Evolutionary conservation across 164 flowering plant genomes (phyloP), one percentile per base, ranked within the genome.

Genomic region (Annona squamosa): DNA sequence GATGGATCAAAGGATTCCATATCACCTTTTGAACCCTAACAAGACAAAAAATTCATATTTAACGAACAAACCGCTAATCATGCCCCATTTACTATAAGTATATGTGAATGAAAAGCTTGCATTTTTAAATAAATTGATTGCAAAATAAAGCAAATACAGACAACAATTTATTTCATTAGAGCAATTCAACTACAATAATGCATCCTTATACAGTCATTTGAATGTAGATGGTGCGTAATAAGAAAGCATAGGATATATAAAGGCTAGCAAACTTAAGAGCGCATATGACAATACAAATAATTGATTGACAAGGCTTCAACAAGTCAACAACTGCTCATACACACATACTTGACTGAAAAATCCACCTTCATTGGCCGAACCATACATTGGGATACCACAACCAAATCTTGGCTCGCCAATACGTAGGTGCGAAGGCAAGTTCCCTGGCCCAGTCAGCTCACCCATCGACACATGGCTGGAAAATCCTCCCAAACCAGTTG

Each of bases 331-430:
- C n/a, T n/a, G n/a, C n/a, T n/a, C 26, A 59, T 12, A 42, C 17
- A 67, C 26, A 82, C 88, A 73, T 85, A 95, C 98, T 65, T 80
- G 76, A 76, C 72, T 62, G 75, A 73, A 82, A 77, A 73, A 72
- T 68, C 86, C 86, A 76, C 83, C 82, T 64, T 87, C 90, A 82
- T 72, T 79, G 18, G 87, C 78, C 76, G 74, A 80, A 70, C 87
- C 92, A 48, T 75, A 87, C 43, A 75, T 79, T 7, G 89, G 77
- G 65, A 77, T 90, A 74, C 79, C 78, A 79, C 88, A 80, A 71
- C 90, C 83, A 72, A 86, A 86, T 70, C 93, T 92, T 63, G 86
- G 87, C 16, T 87, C 94, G 43, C 86, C 88, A 73, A 78, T 69
- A 69, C 73, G 79, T 4, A 76, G 67, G 84, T 76, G 86, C 19